Evolutionary conservation across 2,329 filamentous ascomycete genomes (phyloP).

Genomic region (Coleophoma cylindrospora): DNA sequence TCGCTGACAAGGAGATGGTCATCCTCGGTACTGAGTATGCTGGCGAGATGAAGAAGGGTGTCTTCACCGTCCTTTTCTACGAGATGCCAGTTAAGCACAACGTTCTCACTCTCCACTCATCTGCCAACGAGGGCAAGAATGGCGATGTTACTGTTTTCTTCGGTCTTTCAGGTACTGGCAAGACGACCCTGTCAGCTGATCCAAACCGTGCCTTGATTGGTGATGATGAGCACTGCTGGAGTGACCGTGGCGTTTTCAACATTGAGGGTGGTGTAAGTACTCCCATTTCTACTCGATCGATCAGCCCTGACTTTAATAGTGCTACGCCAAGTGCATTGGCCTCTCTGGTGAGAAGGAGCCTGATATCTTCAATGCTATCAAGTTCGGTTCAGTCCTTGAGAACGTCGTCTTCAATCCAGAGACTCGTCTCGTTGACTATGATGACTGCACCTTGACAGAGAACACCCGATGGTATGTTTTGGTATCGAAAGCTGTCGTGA

Average conservation of each 20-base stretch:
- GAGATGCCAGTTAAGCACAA: conserved; percentile 99
- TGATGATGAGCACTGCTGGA: conserved; percentile 99
- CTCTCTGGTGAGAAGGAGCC: conserved; percentile 98
- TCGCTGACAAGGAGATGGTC: conserved; percentile 99
- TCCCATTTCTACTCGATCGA: not conserved
- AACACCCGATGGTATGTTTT: conserved; percentile 75
- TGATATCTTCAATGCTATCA: conserved; percentile 94
- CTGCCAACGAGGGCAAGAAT: conserved; percentile 90
- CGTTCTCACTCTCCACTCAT: conserved; percentile 96
- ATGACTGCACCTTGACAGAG: conserved; percentile 90
- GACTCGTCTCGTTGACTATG: conserved; percentile 90
- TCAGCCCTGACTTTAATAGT: conserved; percentile 32
- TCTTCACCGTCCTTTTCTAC: conserved; percentile 99
- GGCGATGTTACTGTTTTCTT: conserved; percentile 99
- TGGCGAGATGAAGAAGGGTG: conserved; percentile 95
- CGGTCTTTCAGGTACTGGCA: conserved; percentile 95
- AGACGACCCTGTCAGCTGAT: conserved; percentile 96
- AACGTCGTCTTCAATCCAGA: conserved; percentile 96
- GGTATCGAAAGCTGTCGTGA: not conserved
- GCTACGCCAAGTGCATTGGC: conserved; percentile 98
- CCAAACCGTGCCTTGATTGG: conserved; percentile 94
- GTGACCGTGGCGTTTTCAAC: conserved; percentile 95
- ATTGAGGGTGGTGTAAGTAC: conserved; percentile 75
- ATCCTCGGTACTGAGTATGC: conserved; percentile 99
- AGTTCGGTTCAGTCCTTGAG: conserved; percentile 94